These are phyloP conservation scores for Pythium coloratum DNA, from an alignment of 352 stramenopile genomes.

Conservation along the genomic window DNA sequence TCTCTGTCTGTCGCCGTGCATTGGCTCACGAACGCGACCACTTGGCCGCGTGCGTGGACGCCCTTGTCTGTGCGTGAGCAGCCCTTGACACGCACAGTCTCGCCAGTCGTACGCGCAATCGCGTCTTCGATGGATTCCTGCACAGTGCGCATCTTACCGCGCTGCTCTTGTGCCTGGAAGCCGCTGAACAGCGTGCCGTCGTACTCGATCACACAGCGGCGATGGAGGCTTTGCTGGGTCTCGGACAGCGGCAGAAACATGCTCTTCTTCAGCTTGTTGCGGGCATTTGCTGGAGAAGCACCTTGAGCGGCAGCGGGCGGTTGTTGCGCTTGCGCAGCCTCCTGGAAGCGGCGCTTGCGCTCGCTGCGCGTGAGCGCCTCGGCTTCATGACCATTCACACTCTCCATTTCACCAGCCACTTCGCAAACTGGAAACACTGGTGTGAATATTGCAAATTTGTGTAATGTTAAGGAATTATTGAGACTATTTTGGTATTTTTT, in stretches of 20 bases:
- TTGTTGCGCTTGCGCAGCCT: not conserved
- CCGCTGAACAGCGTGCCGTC: slow-evolving; percentile 77
- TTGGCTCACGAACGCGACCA: slow-evolving; percentile 86
- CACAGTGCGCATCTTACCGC: slow-evolving; percentile 49
- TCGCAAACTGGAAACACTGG: not conserved
- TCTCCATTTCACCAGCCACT: slow-evolving; percentile 11
- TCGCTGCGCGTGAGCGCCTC: slow-evolving; percentile 19
- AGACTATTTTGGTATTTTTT: not conserved
- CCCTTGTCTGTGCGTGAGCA: slow-evolving; percentile 92
- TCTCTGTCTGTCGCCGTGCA: slow-evolving; percentile 44
- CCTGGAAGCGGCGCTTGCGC: slow-evolving; percentile 25
- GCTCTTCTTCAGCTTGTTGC: slow-evolving; percentile 31
- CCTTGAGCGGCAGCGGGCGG: not conserved
- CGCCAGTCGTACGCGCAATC: slow-evolving; percentile 64
- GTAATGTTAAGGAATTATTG: not conserved
- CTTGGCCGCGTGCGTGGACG: slow-evolving; percentile 91
- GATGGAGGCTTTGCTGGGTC: slow-evolving; percentile 13
- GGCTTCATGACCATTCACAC: not conserved
- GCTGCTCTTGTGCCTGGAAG: slow-evolving; percentile 80
- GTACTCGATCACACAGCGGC: slow-evolving; percentile 63
- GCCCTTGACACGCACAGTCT: slow-evolving; percentile 76
- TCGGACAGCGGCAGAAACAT: slow-evolving; percentile 40
- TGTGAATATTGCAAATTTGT: not conserved
- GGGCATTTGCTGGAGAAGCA: too few species aligned
- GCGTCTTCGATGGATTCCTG: slow-evolving; percentile 77